Evolutionary conservation across 345 rosid species (phyloP).

Genomic region (Eucalyptus globulus): DNA sequence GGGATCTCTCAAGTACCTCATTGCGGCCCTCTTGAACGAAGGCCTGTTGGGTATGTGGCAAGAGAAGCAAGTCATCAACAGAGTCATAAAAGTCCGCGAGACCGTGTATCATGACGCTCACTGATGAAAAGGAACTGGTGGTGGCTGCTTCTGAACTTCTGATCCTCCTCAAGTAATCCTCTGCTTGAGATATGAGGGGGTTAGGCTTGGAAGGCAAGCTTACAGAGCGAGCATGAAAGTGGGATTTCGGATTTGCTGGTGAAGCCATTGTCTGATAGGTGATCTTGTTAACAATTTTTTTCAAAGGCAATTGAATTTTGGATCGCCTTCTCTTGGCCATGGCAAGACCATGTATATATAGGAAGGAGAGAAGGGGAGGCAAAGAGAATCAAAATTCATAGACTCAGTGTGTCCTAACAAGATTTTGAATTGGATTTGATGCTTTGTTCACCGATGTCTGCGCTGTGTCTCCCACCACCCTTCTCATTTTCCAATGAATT

Average conservation of each 20-base stretch:
- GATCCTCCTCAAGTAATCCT: constrained; percentile 12
- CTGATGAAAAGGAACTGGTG: neutral
- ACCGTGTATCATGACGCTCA: neutral
- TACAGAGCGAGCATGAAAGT: constrained; percentile 13
- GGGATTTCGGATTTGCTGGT: neutral
- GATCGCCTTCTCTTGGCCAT: neutral
- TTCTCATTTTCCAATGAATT: neutral
- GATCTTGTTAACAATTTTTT: neutral
- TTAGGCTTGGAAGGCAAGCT: constrained; percentile 30
- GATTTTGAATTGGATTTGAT: neutral
- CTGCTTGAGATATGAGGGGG: constrained; percentile 5
- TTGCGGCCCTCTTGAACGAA: constrained; percentile 14
- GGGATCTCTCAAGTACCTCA: constrained; percentile 19
- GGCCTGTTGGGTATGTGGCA: constrained; percentile 5
- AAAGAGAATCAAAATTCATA: neutral
- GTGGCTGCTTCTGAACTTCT: neutral
- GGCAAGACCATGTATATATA: neutral
- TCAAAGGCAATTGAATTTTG: neutral
- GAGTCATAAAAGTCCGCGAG: constrained; percentile 14
- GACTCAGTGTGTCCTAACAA: neutral
- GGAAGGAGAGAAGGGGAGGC: neutral
- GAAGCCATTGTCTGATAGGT: neutral
- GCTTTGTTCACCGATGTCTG: neutral
- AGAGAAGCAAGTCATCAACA: constrained; percentile 7
- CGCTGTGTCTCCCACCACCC: neutral